Base-by-base conservation (phyloP, 2,329 filamentous ascomycete species). In the Septoria petroselini region DNA sequence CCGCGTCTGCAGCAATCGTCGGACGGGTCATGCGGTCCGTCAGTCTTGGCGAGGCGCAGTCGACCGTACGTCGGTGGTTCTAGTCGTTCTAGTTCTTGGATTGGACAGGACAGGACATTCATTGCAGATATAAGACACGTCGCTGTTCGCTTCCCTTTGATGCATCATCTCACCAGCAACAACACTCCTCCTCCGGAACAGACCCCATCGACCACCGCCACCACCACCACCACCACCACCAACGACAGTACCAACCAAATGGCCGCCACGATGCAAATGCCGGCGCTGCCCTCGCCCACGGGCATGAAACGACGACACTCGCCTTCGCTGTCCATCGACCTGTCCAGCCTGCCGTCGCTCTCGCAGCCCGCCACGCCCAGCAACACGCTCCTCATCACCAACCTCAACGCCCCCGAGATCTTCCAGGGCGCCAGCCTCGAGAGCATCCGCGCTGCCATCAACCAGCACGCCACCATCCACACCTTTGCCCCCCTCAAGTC, bases 351-450 rank as follows among this genome's bases (percentile, higher is more conserved):
- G 34, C 86, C 88, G 41, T 79, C 85, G 29, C 76, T 88, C 48
- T 75, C 76, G 34, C 79, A 82, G 65, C 86, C 87, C n/a, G 83
- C 86, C 19, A 81, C 84, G 47, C 85, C 86, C 4, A 86, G 85
- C 59, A 93, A 93, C 74, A 93, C 88, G 0, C 82, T 93, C 49
- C 81, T 93, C 64, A 85, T 93, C 66, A 93, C 88, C 62, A 89
- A 89, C 72, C 81, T 93, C 53, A 74, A 83, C 64, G 81, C 88
- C 58, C 72, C 77, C 52, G 82, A 85, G 63, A 83, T 89, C 72
- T 93, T 91, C 76, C 76, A 80, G 51, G 76, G 85, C 14, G 78
- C 84, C 55, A 89, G 88, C 70, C 77, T 91, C 52, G 80, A 85
- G 62, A 82, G 79, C 53, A 86, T 91, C 62, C 84, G 83, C 65